phyloP scores from a whole-genome alignment of 1,139 yeast genomes.

The Blastobotrys arbuscula region DNA sequence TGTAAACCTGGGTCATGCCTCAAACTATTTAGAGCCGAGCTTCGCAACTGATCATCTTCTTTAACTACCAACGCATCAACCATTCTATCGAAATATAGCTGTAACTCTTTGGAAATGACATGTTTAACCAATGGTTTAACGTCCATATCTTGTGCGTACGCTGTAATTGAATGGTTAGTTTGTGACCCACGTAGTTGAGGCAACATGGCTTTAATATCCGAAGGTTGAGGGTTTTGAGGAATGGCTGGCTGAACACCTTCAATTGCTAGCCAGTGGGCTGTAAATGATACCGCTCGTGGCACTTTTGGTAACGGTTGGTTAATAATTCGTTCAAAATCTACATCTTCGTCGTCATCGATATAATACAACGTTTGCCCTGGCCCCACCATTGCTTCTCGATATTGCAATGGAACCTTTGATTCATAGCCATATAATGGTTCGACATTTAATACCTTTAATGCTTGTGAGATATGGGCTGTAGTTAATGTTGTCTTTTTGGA shows the following conservation, averaged over 20 bases:
- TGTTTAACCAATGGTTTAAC: constrained; percentile 95
- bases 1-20: constrained; percentile 94
- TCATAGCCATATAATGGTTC: constrained; percentile 53
- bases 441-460: constrained; percentile 77
- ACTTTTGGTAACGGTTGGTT: constrained; percentile 94
- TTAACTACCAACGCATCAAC: constrained; percentile 61
- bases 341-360: constrained; percentile 81
- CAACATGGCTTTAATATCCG: constrained; percentile 39
- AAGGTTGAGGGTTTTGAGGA: constrained; percentile 89
- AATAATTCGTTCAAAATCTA: constrained; percentile 88
- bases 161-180: constrained; percentile 31
- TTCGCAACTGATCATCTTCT: constrained; percentile 54
- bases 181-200: constrained; percentile 41
- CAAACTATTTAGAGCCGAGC: constrained; percentile 78
- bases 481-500: constrained; percentile 77
- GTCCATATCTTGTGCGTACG: constrained; percentile 52
- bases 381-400: constrained; percentile 80
- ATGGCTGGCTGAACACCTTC: constrained; percentile 99
- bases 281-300: constrained; percentile 84
- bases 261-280: constrained; percentile 98
- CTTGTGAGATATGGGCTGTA: constrained; percentile 75
- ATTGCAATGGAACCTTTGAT: constrained; percentile 49
- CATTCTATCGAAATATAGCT: constrained; percentile 86
- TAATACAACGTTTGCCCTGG: constrained; percentile 94
- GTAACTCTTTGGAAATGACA: constrained; percentile 88